Percentiles rank a stretch among this genome's conserved stretches.
Evolutionary conservation across 1,139 yeast species (phyloP).

Genomic region (Pichia sp.): DNA sequence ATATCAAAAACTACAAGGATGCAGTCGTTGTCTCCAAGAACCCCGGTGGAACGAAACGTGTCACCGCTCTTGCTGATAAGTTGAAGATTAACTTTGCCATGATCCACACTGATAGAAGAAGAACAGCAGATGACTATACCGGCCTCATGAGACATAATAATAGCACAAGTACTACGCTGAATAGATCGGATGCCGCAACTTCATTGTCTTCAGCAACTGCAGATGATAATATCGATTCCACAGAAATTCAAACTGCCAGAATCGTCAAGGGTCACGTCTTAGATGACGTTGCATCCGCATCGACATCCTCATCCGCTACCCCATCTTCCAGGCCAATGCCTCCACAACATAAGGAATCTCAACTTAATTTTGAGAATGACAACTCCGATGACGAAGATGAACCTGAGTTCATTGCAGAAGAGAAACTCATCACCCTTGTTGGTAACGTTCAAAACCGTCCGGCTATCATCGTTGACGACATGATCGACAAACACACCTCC

Average conservation of each 20-base stretch:
- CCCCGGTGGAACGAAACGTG: constrained; percentile 98
- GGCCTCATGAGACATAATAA: constrained; percentile 29
- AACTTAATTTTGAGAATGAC: constrained; percentile 52
- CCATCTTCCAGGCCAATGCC: constrained; percentile 8
- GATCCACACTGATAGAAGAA: constrained; percentile 97
- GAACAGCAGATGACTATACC: constrained; percentile 66
- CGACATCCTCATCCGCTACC: constrained; percentile 6
- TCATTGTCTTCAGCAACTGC: constrained; percentile 35
- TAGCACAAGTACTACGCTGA: neutral
- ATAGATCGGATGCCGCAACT: neutral
- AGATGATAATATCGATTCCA: constrained; percentile 51
- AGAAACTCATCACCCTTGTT: constrained; percentile 88
- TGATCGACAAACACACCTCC: constrained; percentile 92
- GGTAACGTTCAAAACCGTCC: constrained; percentile 91
- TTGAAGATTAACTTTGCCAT: constrained; percentile 94
- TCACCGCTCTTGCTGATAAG: constrained; percentile 93
- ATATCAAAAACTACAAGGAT: constrained; percentile 72
- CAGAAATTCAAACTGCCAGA: constrained; percentile 92
- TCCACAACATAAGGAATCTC: constrained; percentile 21
- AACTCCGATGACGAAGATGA: constrained; percentile 86
- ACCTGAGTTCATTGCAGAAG: constrained; percentile 58
- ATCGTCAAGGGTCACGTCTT: constrained; percentile 97
- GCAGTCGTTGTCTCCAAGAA: constrained; percentile 93
- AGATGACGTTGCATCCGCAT: constrained; percentile 41
- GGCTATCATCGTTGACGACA: constrained; percentile 91